phyloP scores from a whole-genome alignment of 2,329 filamentous ascomycete genomes.

The Fusarium sp. region DNA sequence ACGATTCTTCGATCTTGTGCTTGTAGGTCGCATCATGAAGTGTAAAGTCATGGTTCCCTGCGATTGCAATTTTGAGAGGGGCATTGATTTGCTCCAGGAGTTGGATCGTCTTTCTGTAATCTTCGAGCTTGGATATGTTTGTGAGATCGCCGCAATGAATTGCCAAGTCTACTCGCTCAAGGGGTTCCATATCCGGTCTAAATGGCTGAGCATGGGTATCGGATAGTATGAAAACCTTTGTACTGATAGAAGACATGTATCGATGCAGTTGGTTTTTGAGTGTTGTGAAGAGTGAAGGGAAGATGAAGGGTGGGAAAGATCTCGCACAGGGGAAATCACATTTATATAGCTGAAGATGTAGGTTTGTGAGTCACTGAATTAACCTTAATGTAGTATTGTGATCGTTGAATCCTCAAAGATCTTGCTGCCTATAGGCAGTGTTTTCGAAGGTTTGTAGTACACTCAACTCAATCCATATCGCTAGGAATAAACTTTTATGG shows the following conservation, averaged over 20 bases:
- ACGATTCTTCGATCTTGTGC: constrained; percentile 41
- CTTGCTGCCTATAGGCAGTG: not conserved
- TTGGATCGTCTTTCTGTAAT: constrained; percentile 53
- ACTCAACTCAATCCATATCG: not conserved
- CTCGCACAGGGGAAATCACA: not conserved
- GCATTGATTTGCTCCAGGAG: constrained; percentile 56
- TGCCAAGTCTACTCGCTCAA: constrained; percentile 52
- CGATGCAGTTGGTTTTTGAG: not conserved
- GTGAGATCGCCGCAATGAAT: constrained; percentile 66
- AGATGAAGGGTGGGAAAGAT: not conserved
- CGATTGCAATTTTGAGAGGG: constrained; percentile 61
- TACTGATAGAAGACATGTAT: constrained; percentile 18
- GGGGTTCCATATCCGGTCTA: not conserved
- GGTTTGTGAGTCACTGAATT: not conserved
- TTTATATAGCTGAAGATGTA: not conserved
- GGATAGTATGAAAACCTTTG: constrained; percentile 33
- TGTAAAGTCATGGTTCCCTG: constrained; percentile 65
- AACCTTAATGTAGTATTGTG: not conserved
- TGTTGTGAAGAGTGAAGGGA: not conserved
- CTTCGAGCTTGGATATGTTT: constrained; percentile 55
- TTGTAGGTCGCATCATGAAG: constrained; percentile 53
- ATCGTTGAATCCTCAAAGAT: not conserved
- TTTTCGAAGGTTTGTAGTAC: not conserved
- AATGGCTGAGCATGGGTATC: constrained; percentile 34
- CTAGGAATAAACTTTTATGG: not conserved